A percentile compares a stretch with the other conserved stretches of the same genome.
Evolutionary conservation across 1,284 basidiomycete genomes (phyloP).

Genomic region (Chondrostereum purpureum): DNA sequence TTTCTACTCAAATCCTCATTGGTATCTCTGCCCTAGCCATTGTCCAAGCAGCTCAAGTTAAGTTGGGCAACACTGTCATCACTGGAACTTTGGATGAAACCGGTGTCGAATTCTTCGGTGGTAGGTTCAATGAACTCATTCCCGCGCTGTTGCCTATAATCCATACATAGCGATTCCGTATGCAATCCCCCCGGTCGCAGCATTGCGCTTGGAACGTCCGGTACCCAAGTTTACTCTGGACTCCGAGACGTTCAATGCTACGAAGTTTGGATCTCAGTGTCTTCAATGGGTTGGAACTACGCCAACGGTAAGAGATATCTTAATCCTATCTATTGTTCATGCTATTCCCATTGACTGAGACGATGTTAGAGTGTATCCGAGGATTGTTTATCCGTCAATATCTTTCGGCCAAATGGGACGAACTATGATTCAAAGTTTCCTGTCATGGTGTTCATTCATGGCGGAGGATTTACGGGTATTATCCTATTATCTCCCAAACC

Average conservation of each 20-base stretch:
- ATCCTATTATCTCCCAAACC: background rate
- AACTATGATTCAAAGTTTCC: background rate
- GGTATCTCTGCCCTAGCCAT: too few species aligned
- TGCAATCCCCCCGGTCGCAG: slow-evolving; percentile 21
- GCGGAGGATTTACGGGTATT: slow-evolving; percentile 9
- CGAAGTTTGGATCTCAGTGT: slow-evolving; percentile 6
- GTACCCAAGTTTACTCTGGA: slow-evolving; percentile 9
- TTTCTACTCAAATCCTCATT: too few species aligned
- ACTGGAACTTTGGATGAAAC: background rate
- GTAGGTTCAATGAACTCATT: background rate
- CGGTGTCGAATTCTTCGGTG: background rate
- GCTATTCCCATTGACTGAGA: slow-evolving; percentile 1
- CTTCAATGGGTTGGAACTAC: slow-evolving; percentile 3
- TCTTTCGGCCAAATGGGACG: slow-evolving; percentile 5
- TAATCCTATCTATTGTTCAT: background rate
- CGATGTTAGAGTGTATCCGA: slow-evolving; percentile 13
- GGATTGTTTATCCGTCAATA: slow-evolving; percentile 25
- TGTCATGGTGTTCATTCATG: slow-evolving; percentile 23
- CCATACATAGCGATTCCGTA: slow-evolving; percentile 21
- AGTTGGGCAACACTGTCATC: background rate
- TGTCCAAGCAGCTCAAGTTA: too few species aligned
- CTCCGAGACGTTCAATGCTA: slow-evolving; percentile 7
- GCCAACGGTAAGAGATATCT: background rate
- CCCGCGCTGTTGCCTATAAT: background rate
- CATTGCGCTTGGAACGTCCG: slow-evolving; percentile 19